Conservation (phyloP, 768 basidiomycete genomes). For the Galerina marginata region DNA sequence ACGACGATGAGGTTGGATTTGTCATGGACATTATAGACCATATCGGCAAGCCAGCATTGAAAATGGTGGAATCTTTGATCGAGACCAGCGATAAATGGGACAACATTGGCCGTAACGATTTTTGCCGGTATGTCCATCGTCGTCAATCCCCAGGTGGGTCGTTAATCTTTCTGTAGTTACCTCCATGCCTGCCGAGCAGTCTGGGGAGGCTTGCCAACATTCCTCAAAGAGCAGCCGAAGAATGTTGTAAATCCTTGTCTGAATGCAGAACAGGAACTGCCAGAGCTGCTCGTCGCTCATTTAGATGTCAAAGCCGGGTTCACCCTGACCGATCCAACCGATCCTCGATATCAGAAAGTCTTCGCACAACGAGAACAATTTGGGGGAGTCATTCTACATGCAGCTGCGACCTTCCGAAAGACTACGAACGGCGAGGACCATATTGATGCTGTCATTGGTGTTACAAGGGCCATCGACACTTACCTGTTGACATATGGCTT, state of each 20-base stretch:
- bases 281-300: constrained; percentile 70
- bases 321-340: constrained; percentile 70
- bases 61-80: constrained; percentile 69
- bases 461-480: constrained; percentile 76
- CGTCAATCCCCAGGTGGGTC: background rate
- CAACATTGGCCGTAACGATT: constrained; percentile 73
- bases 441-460: constrained; percentile 81
- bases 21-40: constrained; percentile 77
- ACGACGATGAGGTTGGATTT: constrained; percentile 74
- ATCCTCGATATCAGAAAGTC: constrained; percentile 75
- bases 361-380: constrained; percentile 62
- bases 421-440: constrained; percentile 77
- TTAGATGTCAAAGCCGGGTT: constrained; percentile 78
- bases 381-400: constrained; percentile 69
- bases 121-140: constrained; percentile 65
- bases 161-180: constrained; percentile 45
- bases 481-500: constrained; percentile 77
- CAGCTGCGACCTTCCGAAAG: constrained; percentile 67
- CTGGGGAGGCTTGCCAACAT: constrained; percentile 77
- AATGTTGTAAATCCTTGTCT: constrained; percentile 61
- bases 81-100: constrained; percentile 64
- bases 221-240: constrained; percentile 65
- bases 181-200: constrained; percentile 75
- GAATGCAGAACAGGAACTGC: constrained; percentile 65
- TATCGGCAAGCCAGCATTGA: constrained; percentile 69